Evolutionary conservation across 306 rosid species (phyloP).

Genomic region (Luffa acutangula): DNA sequence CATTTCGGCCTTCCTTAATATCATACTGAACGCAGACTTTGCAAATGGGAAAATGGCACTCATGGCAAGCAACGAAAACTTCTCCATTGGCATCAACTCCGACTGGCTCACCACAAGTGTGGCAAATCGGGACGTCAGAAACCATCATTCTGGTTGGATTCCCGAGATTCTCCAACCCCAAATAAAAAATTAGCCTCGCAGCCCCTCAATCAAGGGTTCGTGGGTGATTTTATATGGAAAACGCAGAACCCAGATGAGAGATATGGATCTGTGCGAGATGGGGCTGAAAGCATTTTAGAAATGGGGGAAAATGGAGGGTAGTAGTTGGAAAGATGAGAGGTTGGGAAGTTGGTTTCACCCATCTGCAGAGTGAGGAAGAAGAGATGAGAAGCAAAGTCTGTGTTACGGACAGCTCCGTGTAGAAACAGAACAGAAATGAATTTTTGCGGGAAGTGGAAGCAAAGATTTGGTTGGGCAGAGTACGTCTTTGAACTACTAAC

Average conservation of each 20-base stretch:
- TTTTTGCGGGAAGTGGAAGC: constrained; percentile 79
- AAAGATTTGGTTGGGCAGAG: constrained; percentile 48
- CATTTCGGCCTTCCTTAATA: constrained; percentile 63
- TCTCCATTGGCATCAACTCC: constrained; percentile 67
- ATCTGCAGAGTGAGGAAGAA: constrained; percentile 22
- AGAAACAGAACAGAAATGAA: constrained; percentile 16
- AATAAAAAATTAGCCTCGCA: constrained; percentile 17
- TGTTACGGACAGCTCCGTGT: background rate
- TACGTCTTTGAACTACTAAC: constrained; percentile 30
- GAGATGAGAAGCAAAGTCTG: constrained; percentile 52
- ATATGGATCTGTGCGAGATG: background rate
- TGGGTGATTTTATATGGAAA: constrained; percentile 40
- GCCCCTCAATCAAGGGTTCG: constrained; percentile 15
- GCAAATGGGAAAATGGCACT: constrained; percentile 70
- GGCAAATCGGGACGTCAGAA: constrained; percentile 62
- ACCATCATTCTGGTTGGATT: constrained; percentile 52
- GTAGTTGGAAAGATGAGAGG: constrained; percentile 52
- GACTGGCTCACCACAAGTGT: constrained; percentile 72
- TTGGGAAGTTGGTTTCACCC: constrained; percentile 67
- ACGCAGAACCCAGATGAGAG: constrained; percentile 13
- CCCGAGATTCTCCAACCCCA: background rate
- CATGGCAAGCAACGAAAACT: constrained; percentile 75
- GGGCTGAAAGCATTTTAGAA: constrained; percentile 21
- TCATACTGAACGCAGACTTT: constrained; percentile 65
- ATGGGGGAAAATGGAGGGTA: constrained; percentile 19